phyloP scores from a whole-genome alignment of 441 rosid genomes.

The Metrosideros polymorpha region DNA sequence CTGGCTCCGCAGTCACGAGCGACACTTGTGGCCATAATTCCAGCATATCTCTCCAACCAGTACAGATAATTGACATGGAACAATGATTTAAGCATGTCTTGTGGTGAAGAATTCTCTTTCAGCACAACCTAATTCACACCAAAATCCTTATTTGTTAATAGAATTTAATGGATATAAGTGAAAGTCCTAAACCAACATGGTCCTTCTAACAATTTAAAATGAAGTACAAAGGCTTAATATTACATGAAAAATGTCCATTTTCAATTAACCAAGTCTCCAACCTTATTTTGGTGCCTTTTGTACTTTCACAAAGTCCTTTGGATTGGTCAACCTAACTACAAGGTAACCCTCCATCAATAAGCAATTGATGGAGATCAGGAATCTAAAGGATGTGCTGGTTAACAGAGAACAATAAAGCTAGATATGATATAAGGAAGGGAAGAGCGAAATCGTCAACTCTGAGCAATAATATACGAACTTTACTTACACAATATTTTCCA shows the following conservation, averaged over 20 bases:
- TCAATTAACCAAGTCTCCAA: background rate
- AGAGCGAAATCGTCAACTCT: background rate
- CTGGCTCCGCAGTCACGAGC: constrained; percentile 58
- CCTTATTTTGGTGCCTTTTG: background rate
- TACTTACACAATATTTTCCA: constrained; percentile 67
- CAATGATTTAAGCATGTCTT: constrained; percentile 89
- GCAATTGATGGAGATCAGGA: background rate
- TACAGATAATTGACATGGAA: constrained; percentile 85
- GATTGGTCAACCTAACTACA: background rate
- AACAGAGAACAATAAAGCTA: background rate
- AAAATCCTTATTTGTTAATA: background rate
- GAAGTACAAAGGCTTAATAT: background rate
- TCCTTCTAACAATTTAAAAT: background rate
- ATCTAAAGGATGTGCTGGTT: background rate
- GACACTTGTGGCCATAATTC: constrained; percentile 46
- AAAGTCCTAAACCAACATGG: background rate
- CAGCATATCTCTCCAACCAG: constrained; percentile 94
- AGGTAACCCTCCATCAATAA: background rate
- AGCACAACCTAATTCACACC: constrained; percentile 61
- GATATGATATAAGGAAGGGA: background rate
- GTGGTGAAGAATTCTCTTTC: constrained; percentile 61
- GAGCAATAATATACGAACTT: background rate
- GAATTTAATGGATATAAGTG: background rate
- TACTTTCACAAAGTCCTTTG: background rate
- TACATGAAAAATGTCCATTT: background rate